These are phyloP conservation scores for Pholiota molesta DNA, from an alignment of 768 basidiomycete species.

Conservation along the genomic window DNA sequence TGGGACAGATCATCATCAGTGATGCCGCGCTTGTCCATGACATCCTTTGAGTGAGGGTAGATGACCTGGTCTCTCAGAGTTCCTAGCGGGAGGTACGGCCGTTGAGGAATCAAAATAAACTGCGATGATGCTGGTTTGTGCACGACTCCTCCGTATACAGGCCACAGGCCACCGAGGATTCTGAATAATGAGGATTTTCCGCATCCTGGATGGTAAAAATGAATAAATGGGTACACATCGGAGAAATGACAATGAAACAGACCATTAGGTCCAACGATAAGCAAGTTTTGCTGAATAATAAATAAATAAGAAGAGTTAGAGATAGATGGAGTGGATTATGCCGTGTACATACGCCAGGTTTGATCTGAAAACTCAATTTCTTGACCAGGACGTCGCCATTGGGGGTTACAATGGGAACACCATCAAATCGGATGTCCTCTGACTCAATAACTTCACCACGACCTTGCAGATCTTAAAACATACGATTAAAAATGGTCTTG, in stretches of 20 bases:
- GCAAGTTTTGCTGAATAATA: conserved; percentile 79
- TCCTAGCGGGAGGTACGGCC: conserved; percentile 93
- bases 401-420: conserved; percentile 94
- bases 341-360: conserved; percentile 66
- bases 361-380: conserved; percentile 85
- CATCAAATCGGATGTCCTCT: conserved; percentile 89
- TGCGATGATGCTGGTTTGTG: conserved; percentile 86
- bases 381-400: conserved; percentile 92
- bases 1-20: conserved; percentile 74
- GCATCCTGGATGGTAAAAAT: conserved; percentile 51
- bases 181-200: conserved; percentile 93
- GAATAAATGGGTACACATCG: not conserved
- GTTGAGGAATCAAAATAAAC: conserved; percentile 94
- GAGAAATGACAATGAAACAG: conserved; percentile 7
- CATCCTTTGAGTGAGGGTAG: conserved; percentile 83
- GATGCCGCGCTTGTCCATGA: conserved; percentile 77
- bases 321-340: not conserved
- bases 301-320: conserved; percentile 11
- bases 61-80: conserved; percentile 96
- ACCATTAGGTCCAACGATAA: conserved; percentile 96
- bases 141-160: conserved; percentile 79
- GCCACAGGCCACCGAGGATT: conserved; percentile 97
- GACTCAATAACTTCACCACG: conserved; percentile 81
- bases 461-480: conserved; percentile 66
- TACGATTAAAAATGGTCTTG: not conserved